Evolutionary conservation across 2,329 filamentous ascomycete species (phyloP).

Genomic region (Aspergillus hortae): DNA sequence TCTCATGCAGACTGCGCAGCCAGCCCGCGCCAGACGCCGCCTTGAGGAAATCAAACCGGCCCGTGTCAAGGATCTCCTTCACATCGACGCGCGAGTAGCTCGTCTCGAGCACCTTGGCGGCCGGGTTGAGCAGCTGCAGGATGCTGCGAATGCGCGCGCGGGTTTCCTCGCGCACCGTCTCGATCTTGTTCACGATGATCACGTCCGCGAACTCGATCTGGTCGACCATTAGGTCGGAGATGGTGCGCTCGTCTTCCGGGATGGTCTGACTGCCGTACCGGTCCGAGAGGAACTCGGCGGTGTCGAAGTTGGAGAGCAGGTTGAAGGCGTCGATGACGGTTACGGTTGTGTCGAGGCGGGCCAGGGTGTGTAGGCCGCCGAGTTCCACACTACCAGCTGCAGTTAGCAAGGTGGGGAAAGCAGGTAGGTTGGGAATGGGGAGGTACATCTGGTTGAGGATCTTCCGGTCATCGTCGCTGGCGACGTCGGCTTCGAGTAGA

Average conservation of each 20-base stretch:
- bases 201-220: slow-evolving; percentile 77
- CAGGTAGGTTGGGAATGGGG: too few species aligned
- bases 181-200: slow-evolving; percentile 67
- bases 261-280: slow-evolving; percentile 60
- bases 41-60: slow-evolving; percentile 61
- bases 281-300: slow-evolving; percentile 62
- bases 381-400: slow-evolving; percentile 30
- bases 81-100: slow-evolving; percentile 60
- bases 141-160: slow-evolving; percentile 50
- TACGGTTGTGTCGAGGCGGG: slow-evolving; percentile 66
- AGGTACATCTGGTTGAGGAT: slow-evolving; percentile 47
- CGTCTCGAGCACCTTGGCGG: slow-evolving; percentile 61
- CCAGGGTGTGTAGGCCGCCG: slow-evolving; percentile 64
- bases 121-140: slow-evolving; percentile 62
- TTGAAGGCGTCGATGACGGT: slow-evolving; percentile 72
- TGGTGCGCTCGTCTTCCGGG: slow-evolving; percentile 67
- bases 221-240: slow-evolving; percentile 72
- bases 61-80: slow-evolving; percentile 62
- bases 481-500: slow-evolving; percentile 48
- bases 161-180: slow-evolving; percentile 53
- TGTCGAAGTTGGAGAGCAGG: slow-evolving; percentile 69
- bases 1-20: slow-evolving; percentile 66
- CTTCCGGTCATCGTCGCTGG: slow-evolving; percentile 44
- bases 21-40: slow-evolving; percentile 65
- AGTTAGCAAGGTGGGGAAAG: too few species aligned